Evolutionary conservation across 2,329 filamentous ascomycete species (phyloP).

Genomic region (Botrytis sinoallii): DNA sequence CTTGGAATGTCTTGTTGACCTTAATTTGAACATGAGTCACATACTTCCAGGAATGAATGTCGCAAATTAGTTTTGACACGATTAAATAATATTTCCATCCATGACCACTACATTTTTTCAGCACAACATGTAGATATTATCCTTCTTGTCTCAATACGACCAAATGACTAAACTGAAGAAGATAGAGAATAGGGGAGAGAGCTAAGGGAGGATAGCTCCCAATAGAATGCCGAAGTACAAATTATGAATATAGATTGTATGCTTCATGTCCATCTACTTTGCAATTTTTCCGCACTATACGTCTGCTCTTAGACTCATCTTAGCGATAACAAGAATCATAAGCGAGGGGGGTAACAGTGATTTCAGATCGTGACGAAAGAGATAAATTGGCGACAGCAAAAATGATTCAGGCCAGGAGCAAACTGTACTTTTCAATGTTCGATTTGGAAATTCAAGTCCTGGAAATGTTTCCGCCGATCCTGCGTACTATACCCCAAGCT

Average conservation of each 20-base stretch:
- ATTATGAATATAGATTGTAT: not conserved
- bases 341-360: not conserved
- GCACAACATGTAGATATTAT: too few relatives aligned
- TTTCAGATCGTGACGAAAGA: too few relatives aligned
- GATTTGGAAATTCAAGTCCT: not conserved
- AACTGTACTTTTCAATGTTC: not conserved
- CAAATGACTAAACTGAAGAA: too few relatives aligned
- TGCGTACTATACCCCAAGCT: not conserved
- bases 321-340: not conserved
- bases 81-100: too few relatives aligned
- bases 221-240: not conserved
- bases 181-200: too few relatives aligned
- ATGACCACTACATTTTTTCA: too few relatives aligned
- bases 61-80: too few relatives aligned
- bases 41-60: too few relatives aligned
- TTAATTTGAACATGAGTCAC: too few relatives aligned
- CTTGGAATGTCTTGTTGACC: too few relatives aligned
- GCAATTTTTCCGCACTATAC: not conserved
- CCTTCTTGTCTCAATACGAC: too few relatives aligned
- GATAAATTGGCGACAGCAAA: not conserved
- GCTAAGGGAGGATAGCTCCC: too few relatives aligned
- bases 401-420: not conserved
- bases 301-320: not conserved
- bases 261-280: not conserved
- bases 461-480: not conserved